Conservation (phyloP, 148 eudicot species). For the Rhododendron kiyosumense region DNA sequence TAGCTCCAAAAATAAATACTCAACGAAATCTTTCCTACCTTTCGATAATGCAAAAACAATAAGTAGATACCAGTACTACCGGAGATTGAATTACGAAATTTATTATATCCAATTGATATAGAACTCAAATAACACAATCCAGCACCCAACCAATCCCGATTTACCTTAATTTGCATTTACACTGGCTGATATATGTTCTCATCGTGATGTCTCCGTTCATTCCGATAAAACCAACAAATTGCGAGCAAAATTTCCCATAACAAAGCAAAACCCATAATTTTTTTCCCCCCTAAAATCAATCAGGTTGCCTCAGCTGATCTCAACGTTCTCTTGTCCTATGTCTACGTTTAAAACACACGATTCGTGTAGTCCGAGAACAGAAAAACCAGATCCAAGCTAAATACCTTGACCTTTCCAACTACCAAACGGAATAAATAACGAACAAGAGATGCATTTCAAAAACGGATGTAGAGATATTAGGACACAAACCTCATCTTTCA, state of each 20-base stretch:
- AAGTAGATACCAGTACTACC: background rate
- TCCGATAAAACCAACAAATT: background rate
- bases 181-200: background rate
- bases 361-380: background rate
- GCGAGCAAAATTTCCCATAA: background rate
- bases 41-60: background rate
- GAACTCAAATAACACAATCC: background rate
- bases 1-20: background rate
- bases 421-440: background rate
- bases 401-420: constrained; percentile 38
- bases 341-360: background rate
- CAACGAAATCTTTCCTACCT: background rate
- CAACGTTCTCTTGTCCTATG: background rate
- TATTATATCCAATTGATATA: background rate
- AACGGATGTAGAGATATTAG: too few species aligned
- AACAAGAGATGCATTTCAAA: background rate
- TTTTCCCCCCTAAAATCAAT: background rate
- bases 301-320: background rate
- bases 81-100: background rate
- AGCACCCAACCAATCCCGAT: background rate
- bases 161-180: background rate
- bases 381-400: constrained; percentile 16
- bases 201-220: background rate
- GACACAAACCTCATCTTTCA: constrained; percentile 43
- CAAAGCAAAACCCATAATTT: background rate